Percentiles rank a stretch among this genome's conserved stretches.
phyloP scores from a whole-genome alignment of 2,329 filamentous ascomycete species.

The Lachnellula cervina region DNA sequence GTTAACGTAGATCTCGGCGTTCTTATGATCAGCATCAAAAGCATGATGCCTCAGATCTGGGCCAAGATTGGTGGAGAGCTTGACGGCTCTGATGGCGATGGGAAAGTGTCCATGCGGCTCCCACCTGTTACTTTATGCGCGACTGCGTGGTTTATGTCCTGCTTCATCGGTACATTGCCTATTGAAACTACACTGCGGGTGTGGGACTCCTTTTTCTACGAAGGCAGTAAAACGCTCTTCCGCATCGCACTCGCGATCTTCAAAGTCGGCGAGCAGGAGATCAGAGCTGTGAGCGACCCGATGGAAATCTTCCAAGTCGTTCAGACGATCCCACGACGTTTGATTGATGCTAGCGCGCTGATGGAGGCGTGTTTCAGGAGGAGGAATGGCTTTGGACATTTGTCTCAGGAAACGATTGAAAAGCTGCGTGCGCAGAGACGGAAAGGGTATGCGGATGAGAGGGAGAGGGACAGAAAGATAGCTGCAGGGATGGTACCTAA shows the following conservation, averaged over 20 bases:
- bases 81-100: constrained; percentile 37
- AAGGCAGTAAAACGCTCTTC: constrained; percentile 90
- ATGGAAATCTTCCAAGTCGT: constrained; percentile 97
- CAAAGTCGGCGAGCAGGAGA: constrained; percentile 78
- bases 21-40: constrained; percentile 79
- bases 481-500: constrained; percentile 3
- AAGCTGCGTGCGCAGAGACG: constrained; percentile 66
- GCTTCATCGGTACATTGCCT: constrained; percentile 87
- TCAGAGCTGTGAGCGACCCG: constrained; percentile 73
- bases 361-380: constrained; percentile 81
- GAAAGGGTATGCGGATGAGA: constrained; percentile 35
- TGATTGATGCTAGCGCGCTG: constrained; percentile 76
- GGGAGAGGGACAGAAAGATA: constrained; percentile 14
- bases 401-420: constrained; percentile 80
- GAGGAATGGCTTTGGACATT: constrained; percentile 72
- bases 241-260: constrained; percentile 87
- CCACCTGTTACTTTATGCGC: constrained; percentile 90
- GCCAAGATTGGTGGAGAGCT: constrained; percentile 79
- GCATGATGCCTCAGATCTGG: constrained; percentile 79
- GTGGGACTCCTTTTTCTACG: constrained; percentile 95
- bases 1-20: constrained; percentile 93
- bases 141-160: constrained; percentile 97
- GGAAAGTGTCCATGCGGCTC: constrained; percentile 47
- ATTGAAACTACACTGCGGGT: constrained; percentile 88
- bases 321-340: constrained; percentile 74